phyloP scores from a whole-genome alignment of 345 rosid species.

The Brassica carinata region DNA sequence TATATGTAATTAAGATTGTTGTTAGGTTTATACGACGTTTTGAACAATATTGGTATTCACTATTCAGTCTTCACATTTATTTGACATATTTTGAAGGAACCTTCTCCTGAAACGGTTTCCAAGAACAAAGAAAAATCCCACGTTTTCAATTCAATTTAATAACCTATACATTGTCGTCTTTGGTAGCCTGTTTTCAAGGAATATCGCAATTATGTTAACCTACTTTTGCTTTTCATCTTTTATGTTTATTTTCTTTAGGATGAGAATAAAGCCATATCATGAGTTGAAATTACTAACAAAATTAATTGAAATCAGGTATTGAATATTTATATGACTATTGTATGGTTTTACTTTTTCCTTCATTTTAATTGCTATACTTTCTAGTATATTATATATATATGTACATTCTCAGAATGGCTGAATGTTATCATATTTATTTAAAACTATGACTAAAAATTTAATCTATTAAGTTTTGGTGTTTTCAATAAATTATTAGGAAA shows the following conservation, averaged over 20 bases:
- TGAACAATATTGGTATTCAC: not conserved
- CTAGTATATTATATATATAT: not conserved
- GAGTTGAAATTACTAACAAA: not conserved
- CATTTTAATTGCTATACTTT: not conserved
- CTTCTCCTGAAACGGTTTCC: slow-evolving; percentile 1
- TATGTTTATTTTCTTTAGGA: not conserved
- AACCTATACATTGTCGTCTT: not conserved
- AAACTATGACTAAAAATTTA: not conserved
- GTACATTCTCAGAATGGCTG: not conserved
- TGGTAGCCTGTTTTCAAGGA: slow-evolving; percentile 12
- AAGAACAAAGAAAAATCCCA: slow-evolving; percentile 8
- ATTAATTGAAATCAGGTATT: not conserved
- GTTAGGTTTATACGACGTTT: not conserved
- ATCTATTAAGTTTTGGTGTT: not conserved
- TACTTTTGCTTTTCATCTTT: slow-evolving; percentile 3
- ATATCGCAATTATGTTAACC: not conserved
- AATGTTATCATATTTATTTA: not conserved
- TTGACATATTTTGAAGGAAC: slow-evolving; percentile 5
- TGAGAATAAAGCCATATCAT: not conserved
- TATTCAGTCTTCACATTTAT: not conserved
- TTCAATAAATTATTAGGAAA: not conserved
- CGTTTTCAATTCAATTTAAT: slow-evolving; percentile 30
- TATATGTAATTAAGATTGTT: not conserved
- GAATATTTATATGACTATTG: not conserved
- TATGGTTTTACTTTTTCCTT: not conserved